Evolutionary conservation across 495 filamentous ascomycete genomes (phyloP).

Genomic region (Neurospora sp.): DNA sequence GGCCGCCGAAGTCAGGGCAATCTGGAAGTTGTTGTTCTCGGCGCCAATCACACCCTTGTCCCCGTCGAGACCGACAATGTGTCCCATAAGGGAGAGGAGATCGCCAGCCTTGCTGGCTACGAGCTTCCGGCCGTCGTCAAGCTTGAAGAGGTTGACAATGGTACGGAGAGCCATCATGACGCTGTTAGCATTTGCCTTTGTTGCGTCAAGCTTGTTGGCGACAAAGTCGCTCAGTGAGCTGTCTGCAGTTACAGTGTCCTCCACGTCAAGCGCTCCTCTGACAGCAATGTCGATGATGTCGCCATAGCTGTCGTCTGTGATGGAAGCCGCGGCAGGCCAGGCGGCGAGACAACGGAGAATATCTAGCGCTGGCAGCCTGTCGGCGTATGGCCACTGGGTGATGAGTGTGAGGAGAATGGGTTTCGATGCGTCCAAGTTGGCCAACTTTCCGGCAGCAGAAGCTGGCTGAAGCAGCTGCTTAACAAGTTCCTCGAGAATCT

Average conservation of each 20-base stretch:
- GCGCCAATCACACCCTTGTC: slow-evolving; percentile 37
- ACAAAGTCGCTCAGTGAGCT: slow-evolving; percentile 19
- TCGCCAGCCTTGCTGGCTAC: slow-evolving; percentile 49
- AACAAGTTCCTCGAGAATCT: slow-evolving; percentile 10
- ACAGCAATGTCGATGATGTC: slow-evolving; percentile 41
- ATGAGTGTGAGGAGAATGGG: slow-evolving; percentile 54
- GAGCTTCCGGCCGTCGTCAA: slow-evolving; percentile 55
- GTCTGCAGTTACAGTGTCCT: slow-evolving; percentile 21
- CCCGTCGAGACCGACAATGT: slow-evolving; percentile 38
- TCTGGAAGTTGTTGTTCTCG: slow-evolving; percentile 68
- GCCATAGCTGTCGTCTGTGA: slow-evolving; percentile 28
- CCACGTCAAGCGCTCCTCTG: slow-evolving; percentile 34
- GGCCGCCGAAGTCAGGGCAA: slow-evolving; percentile 71
- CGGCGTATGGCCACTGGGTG: slow-evolving; percentile 65
- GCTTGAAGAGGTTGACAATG: slow-evolving; percentile 81
- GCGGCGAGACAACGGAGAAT: slow-evolving; percentile 70
- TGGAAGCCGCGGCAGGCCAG: slow-evolving; percentile 50
- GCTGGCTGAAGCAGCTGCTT: slow-evolving; percentile 7
- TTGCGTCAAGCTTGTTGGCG: slow-evolving; percentile 3
- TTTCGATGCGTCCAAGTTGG: slow-evolving; percentile 47
- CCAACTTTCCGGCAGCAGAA: neutral
- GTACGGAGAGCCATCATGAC: slow-evolving; percentile 77
- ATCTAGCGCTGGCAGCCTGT: slow-evolving; percentile 77
- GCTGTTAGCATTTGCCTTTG: slow-evolving; percentile 48
- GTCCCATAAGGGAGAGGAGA: slow-evolving; percentile 31